phyloP scores from a whole-genome alignment of 345 rosid genomes.

The Salix suchowensis region DNA sequence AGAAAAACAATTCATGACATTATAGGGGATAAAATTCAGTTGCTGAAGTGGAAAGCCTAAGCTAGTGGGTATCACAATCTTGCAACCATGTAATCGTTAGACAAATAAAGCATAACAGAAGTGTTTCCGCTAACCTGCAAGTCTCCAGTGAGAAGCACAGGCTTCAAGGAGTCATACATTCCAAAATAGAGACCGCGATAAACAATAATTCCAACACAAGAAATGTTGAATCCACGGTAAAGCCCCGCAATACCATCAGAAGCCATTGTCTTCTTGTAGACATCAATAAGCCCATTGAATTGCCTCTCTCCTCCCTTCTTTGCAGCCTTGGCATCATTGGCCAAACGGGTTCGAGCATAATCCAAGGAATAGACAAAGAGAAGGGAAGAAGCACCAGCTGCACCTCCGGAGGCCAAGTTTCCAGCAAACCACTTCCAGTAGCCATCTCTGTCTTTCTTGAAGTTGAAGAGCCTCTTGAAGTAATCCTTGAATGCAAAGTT shows the following conservation, averaged over 20 bases:
- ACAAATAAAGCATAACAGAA: neutral
- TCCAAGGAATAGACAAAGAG: constrained; percentile 26
- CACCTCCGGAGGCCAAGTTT: constrained; percentile 29
- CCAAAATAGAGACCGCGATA: constrained; percentile 36
- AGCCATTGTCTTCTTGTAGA: constrained; percentile 30
- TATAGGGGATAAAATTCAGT: neutral
- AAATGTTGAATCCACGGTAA: constrained; percentile 33
- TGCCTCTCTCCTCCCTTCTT: constrained; percentile 29
- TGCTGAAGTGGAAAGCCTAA: neutral
- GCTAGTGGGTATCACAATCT: too few relatives aligned
- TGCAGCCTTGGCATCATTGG: constrained; percentile 29
- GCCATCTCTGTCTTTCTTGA: constrained; percentile 33
- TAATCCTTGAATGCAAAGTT: constrained; percentile 42
- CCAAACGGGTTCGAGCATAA: constrained; percentile 26
- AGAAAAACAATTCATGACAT: neutral
- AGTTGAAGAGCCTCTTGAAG: constrained; percentile 41
- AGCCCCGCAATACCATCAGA: constrained; percentile 32
- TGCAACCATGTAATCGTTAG: neutral
- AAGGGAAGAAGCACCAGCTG: constrained; percentile 30
- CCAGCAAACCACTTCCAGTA: constrained; percentile 34
- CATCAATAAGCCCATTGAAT: constrained; percentile 28
- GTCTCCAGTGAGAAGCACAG: constrained; percentile 19
- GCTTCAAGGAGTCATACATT: constrained; percentile 30
- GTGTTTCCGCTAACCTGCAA: constrained; percentile 17
- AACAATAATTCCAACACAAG: constrained; percentile 31